A percentile compares a stretch with the other conserved stretches of the same genome.
phyloP scores from a whole-genome alignment of 345 rosid species.

The Schrenkiella parvula region DNA sequence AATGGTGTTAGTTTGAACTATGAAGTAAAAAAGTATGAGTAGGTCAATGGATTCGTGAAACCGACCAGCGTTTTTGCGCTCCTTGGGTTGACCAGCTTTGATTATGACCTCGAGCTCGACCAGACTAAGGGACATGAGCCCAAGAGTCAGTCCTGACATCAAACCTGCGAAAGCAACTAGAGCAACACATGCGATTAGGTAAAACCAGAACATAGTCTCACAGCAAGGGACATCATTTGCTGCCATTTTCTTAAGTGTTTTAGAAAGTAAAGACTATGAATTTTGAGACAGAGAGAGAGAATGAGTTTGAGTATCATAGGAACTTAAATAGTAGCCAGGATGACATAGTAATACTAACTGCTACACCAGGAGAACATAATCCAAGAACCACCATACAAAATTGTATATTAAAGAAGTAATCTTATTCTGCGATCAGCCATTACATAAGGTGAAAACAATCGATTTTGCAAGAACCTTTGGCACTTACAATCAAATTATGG shows the following conservation, averaged over 20 bases:
- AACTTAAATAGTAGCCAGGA: constrained; percentile 15
- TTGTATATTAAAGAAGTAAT: background rate
- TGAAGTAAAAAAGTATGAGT: background rate
- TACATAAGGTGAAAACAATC: background rate
- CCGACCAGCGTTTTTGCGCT: constrained; percentile 67
- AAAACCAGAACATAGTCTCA: constrained; percentile 79
- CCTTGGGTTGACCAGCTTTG: constrained; percentile 73
- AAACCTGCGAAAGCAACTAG: constrained; percentile 79
- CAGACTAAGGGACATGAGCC: constrained; percentile 86
- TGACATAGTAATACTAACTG: constrained; percentile 31
- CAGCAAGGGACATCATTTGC: constrained; percentile 91
- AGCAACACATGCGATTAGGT: constrained; percentile 44
- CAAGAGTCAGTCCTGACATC: constrained; percentile 89
- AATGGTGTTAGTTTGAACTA: background rate
- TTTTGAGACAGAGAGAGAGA: constrained; percentile 18
- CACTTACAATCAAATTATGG: background rate
- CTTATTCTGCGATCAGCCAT: background rate
- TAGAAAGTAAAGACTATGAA: background rate
- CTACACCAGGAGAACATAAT: constrained; percentile 29
- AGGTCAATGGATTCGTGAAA: background rate
- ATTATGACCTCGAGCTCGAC: constrained; percentile 82
- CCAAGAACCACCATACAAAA: constrained; percentile 30
- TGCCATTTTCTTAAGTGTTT: constrained; percentile 44
- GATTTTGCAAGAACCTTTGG: background rate
- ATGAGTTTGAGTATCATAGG: background rate